Evolutionary conservation across 495 filamentous ascomycete species (phyloP), one percentile per base, ranked within the genome.

Genomic region (Neurospora discreta): DNA sequence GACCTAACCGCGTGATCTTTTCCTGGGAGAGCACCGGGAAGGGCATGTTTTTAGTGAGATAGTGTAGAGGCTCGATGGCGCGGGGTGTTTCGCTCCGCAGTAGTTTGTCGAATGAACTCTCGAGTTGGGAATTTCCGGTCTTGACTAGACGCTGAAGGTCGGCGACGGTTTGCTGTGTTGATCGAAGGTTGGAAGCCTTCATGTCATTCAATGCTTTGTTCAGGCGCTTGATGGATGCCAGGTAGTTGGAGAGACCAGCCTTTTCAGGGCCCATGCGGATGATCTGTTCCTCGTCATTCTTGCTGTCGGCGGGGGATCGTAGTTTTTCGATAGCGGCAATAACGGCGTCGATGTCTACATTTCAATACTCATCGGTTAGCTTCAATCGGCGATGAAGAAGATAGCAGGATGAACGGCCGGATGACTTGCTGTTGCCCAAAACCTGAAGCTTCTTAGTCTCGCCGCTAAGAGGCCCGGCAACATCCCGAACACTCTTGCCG

Each of bases 401-500:
- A 41, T 46, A 36, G 58, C 60, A 46, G 10, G 20, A 69, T 36
- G 74, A 67, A 18, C 36, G 70, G 43, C 39, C 13, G 39, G 58
- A 70, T 40, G 36, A 78, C 87, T 70, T 78, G 91, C 90, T 98
- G 73, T 85, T 89, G 70, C 92, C 94, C 44, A 94, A 88, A 30
- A 88, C 87, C 79, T 98, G 96, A 6, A 98, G 87, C 43, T 88
- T 90, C 80, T 93, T 91, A 2, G 96, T 98, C 78, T 97, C 96
- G 76, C 92, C 93, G 79, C 94, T 94, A 38, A 98, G 90, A 10
- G 96, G 96, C 1, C 94, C 93, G 68, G 97, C 93, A 11, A 96
- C 93, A 73, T 97, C 91, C 72, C 94, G 90, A 18, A 98, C 93
- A 68, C 90, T 93, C 78, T 93, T 92, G 23, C 93, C 95, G 68